Evolutionary conservation across 306 rosid species (phyloP), one percentile per base, ranked within the genome.

Genomic region (Inga oerstediana): DNA sequence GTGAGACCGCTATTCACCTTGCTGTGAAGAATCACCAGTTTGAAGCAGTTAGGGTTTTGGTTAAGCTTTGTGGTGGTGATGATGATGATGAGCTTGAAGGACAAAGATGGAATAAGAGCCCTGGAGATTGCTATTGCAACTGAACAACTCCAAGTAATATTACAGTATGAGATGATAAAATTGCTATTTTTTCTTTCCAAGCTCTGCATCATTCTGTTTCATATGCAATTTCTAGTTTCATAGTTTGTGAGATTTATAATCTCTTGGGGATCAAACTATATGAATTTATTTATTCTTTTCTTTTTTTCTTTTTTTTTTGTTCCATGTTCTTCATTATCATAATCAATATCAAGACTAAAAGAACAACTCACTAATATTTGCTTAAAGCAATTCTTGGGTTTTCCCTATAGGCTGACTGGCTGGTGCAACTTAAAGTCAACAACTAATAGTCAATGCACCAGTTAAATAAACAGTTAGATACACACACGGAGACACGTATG

Each of bases 71-170:
- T 46, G 61, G 34, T 5, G 45, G 20, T 7, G 64, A 45, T 65
- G 54, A 14, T 77, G n/a, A n/a, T n/a, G 52, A 8, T 16, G 54
- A 9, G 59, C 62, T 7, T 41, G 22, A 27, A 30, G 22, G 81
- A 78, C 32, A 45, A 65, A 78, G 81, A 78, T 44, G 81, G 74
- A 46, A 64, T 54, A 20, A 64, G 74, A 6, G 35, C 32, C 27
- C 37, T 78, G 15, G 73, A 78, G 20, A n/a, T 78, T 35, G 81
- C 81, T 45, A 41, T 45, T 32, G n/a, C 64, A 30, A 45, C 30
- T 1, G 46, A 78, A 65, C 81, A 78, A 78, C 45, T 78, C 64
- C 81, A 78, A 65, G 81, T 78, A 78, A 77, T 61, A 22, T 43
- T 4, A 12, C 20, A 30, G 15, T 68, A 16, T 17, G 48, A 39